A percentile compares a stretch with the other conserved stretches of the same genome.
These are phyloP conservation scores for Acacia crassicarpa DNA, from an alignment of 306 rosid genomes.

Conservation along the genomic window DNA sequence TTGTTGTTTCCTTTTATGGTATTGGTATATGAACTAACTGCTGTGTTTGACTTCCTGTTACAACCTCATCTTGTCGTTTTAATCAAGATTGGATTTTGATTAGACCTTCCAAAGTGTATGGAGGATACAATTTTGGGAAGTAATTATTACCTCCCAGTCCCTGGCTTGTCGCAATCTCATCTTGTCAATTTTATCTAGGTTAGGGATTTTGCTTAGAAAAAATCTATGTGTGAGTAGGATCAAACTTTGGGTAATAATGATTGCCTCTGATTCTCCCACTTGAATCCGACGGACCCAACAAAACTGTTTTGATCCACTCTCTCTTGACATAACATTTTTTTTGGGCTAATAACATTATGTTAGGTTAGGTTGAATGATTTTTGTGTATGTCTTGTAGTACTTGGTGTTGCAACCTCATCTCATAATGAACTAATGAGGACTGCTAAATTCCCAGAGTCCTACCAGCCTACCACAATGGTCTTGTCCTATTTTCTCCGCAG, in stretches of 20 bases:
- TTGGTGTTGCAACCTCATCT: neutral
- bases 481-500: neutral
- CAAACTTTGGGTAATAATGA: neutral
- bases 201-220: constrained; percentile 1
- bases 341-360: neutral
- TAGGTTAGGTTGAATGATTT: neutral
- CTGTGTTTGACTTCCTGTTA: neutral
- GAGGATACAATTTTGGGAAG: neutral
- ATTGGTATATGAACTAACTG: neutral
- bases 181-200: neutral
- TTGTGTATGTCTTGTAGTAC: neutral
- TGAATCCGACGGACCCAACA: neutral
- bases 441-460: neutral
- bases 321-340: neutral
- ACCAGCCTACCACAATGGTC: neutral
- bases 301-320: neutral
- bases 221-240: neutral
- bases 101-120: neutral
- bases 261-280: neutral
- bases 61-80: neutral
- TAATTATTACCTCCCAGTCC: neutral
- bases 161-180: neutral
- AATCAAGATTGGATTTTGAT: constrained; percentile 4
- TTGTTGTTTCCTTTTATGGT: neutral
- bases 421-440: neutral